These are phyloP conservation scores for Parmelia sp. DNA, from an alignment of 495 filamentous ascomycete genomes.

Conservation along the genomic window DNA sequence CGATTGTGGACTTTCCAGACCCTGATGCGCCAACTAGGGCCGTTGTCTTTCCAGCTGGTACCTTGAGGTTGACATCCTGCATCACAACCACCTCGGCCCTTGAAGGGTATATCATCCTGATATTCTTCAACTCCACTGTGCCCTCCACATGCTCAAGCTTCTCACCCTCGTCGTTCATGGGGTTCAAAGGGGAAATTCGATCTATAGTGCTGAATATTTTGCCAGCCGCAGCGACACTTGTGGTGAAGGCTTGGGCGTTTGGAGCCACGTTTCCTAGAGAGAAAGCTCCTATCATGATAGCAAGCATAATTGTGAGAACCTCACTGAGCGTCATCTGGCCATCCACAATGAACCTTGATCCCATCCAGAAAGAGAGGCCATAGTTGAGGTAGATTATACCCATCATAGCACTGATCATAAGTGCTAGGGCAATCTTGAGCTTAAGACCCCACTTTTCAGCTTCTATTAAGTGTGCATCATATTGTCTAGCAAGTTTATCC, in stretches of 20 bases:
- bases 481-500: slow-evolving; percentile 76
- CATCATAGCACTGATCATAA: slow-evolving; percentile 82
- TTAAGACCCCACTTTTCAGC: slow-evolving; percentile 76
- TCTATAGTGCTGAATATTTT: slow-evolving; percentile 95
- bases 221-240: slow-evolving; percentile 69
- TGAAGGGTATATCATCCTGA: slow-evolving; percentile 93
- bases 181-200: slow-evolving; percentile 79
- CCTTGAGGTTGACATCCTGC: slow-evolving; percentile 66
- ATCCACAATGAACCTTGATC: slow-evolving; percentile 67
- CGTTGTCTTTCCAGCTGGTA: slow-evolving; percentile 81
- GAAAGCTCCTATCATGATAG: slow-evolving; percentile 87
- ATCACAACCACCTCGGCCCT: slow-evolving; percentile 84
- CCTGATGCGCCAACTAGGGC: slow-evolving; percentile 84
- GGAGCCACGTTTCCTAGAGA: slow-evolving; percentile 84
- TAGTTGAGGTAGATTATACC: slow-evolving; percentile 81
- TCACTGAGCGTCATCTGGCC: slow-evolving; percentile 50
- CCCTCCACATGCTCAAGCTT: slow-evolving; percentile 68
- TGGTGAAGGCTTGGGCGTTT: slow-evolving; percentile 77
- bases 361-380: slow-evolving; percentile 92
- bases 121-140: slow-evolving; percentile 69
- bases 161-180: slow-evolving; percentile 60
- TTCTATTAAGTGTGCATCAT: slow-evolving; percentile 62
- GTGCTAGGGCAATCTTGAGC: slow-evolving; percentile 58
- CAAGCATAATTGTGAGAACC: slow-evolving; percentile 76
- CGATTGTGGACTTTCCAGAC: slow-evolving; percentile 85